Base-by-base conservation (phyloP, 805 yeast species). In the Ascoidea tarda region DNA sequence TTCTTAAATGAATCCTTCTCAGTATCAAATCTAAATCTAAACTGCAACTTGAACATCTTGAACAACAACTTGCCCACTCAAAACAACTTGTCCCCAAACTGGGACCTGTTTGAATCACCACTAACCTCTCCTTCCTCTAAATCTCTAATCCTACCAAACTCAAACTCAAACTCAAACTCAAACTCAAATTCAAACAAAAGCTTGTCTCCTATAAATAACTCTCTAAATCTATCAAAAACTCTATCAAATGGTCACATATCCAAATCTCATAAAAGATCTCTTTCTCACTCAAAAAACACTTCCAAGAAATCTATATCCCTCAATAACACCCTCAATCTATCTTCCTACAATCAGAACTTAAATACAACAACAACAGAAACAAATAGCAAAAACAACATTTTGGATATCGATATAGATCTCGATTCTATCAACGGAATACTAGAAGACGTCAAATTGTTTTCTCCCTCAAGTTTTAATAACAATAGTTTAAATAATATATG, bases 241-340 rank as follows among this genome's bases (percentile, higher is more conserved):
- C n/a, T 42, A n/a, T 54, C 54, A 12, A 52, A 50, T 50, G 55
- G 57, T 4, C 57, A 54, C 32, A 49, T 54, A 21, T 28, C 51
- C 1, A 54, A 49, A 42, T 52, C 54, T 6, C 21, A 14, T 6
- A 47, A 51, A 21, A 21, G 28, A 21, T 21, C 28, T 21, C 28
- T 21, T 21, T 21, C 28, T 21, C 28, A 21, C 28, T 21, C 28
- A 21, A 21, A 21, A 21, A 21, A 21, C 28, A 21, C 28, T 21
- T 21, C 28, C 2, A 21, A 21, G 28, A 21, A 21, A 21, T 21
- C 28, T 21, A 21, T 21, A 21, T 21, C 28, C 28, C 28, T 21
- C 28, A 21, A 21, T 21, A 21, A 21, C 28, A 21, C 2, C 28
- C 28, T 21, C 28, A 21, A 21, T 21, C 28, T 21, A 21, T 21